Evolutionary conservation across 2,329 filamentous ascomycete genomes (phyloP), one percentile per base, ranked within the genome.

Genomic region (Calonectria pteridis): DNA sequence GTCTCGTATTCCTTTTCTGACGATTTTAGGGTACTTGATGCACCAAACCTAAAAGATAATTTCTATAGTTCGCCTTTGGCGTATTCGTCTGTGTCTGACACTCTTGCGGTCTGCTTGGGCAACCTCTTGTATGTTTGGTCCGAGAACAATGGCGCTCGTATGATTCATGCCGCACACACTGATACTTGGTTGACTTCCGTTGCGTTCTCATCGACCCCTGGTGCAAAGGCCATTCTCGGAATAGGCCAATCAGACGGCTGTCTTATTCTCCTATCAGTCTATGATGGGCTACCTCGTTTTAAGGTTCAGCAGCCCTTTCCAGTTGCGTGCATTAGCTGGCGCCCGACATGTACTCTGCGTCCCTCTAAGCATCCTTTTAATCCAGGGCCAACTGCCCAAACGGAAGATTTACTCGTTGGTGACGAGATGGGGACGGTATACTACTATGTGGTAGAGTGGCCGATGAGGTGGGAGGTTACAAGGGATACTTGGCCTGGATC

Each of bases 51-150:
- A n/a, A 92, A 95, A 71, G 95, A 98, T 80, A 96, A 99, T 84
- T 99, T 96, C 83, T 99, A 99, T 83, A 98, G 95, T 85, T 97
- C 96, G 0, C 89, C 96, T 3, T 88, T 99, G 68, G 95, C 97
- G 13, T 98, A 98, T 83, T 98, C 94, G 0, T 84, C 89, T 50
- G 94, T 91, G 10, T 90, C 92, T 65, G 91, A 94, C 67, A 94
- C 93, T 18, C 89, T 99, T 20, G 96, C 95, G 23, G 94, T 98
- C 23, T 96, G 95, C 0, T 88, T 98, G 18, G 93, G 93, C 0
- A 92, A 93, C 68, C 88, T 92, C 43, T 90, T 99, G 6, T 98
- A 98, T 83, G 91, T 94, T 6, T 99, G 96, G 97, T 96, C 95
- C 0, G 96, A 98, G 82, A 84, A 87, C 40, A 86, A 88, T 35